Base-by-base conservation (phyloP, 2,329 filamentous ascomycete genomes). In the Paraphaeosphaeria sporulosa region DNA sequence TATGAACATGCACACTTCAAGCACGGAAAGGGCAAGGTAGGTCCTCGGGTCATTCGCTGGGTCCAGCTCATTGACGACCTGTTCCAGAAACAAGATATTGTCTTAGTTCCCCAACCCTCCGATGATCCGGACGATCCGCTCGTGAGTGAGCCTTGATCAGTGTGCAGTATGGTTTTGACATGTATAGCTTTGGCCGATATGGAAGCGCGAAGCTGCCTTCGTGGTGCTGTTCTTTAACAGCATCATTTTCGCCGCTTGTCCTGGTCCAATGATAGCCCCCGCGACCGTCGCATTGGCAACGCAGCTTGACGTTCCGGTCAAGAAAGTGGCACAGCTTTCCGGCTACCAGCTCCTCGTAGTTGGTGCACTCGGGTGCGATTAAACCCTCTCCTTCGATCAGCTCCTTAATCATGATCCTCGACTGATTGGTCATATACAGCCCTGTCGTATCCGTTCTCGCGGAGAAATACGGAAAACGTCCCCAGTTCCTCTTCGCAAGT, bases 401-500 rank as follows among this genome's bases (percentile, higher is more conserved):
- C 9, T 0, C 13, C 30, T 17, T 49, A 42, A 54, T 48, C 30
- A 40, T 21, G 15, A 15, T 21, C 15, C 9, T 38, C 9, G 30
- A 5, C 32, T 25, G 17, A 40, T 34, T n/a, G 27, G 13, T 3
- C 34, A 34, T 10, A 3, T 44, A 25, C 36, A 70, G 67, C 3
- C 68, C 64, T 9, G 30, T 76, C 7, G 74, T 77, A 9, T 77
- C 73, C 9, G 71, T 76, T 1, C 64, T 77, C 56, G 66, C 75
- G 34, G 72, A 73, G 38, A 77, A 75, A 46, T 78, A 72, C 62
- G 75, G 76, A 12, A 73, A 74, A 43, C 68, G 75, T 1, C 76
- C 76, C 0, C 67, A 77, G 40, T 75, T 77, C 59, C 68, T 78
- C n/a, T 65, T 75, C 56, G 70, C 71, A 2, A 70, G 69, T 50